Evolutionary conservation across 2,329 filamentous ascomycete genomes (phyloP), one percentile per base, ranked within the genome.

Genomic region (Simplicillium aogashimaense): DNA sequence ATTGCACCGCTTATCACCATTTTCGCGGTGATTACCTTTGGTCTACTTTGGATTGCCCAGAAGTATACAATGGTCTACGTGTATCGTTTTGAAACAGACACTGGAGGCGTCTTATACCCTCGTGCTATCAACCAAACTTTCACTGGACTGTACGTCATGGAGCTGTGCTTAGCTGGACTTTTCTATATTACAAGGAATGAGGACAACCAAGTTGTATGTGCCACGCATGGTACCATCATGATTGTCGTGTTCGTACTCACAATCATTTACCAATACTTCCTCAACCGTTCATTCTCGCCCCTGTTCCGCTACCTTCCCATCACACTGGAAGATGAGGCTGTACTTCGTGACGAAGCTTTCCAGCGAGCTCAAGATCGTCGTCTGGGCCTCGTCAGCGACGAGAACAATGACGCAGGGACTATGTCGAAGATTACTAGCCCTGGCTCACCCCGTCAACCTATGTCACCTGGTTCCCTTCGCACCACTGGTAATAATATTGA

Each of bases 21-120:
- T 16, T 97, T 98, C 66, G 90, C 92, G 50, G 79, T 95, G 52
- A 78, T 97, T 57, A 95, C 90, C 0, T 97, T 97, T 58, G 74
- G 76, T 36, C 69, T 98, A 0, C 81, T 97, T 47, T 98, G 89
- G 89, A 71, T 95, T 35, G 90, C 92, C 1, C 88, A 97, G 58
- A 79, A 90, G n/a, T 97, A 97, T 63, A 90, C 90, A 50, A 94
- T 94, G 66, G 74, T 98, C 15, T 98, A 95, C 53, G 89, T 98
- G 44, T 94, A 81, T 18, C 84, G 88, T 39, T 94, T 94, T 59
- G 78, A 81, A 48, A 79, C 83, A 44, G 92, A 98, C 60, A 98
- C 90, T 0, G 92, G 92, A 32, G 92, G 92, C 34, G 73, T 97
- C 2, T 67, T 97, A 38, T 98, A 95, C 53, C 92, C 92, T 0